A percentile compares a stretch with the other conserved stretches of the same genome.
These are phyloP conservation scores for Phytophthora fragariaefolia DNA, from an alignment of 352 stramenopile species.

Conservation along the genomic window DNA sequence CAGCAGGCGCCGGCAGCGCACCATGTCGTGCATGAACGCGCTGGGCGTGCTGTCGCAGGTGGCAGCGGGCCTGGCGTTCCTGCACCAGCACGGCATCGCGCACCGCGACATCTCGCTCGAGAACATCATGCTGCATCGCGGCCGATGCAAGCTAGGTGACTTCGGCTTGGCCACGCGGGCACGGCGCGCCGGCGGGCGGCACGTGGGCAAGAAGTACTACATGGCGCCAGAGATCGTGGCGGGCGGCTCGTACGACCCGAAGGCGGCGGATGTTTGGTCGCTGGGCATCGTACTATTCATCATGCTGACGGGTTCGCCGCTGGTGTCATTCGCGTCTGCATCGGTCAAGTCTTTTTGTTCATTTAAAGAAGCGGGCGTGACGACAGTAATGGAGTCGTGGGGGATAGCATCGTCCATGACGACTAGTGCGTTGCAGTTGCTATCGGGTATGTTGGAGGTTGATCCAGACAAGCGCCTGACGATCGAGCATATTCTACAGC, in stretches of 20 bases:
- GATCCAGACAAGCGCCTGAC: not conserved
- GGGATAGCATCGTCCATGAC: not conserved
- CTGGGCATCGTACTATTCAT: constrained; percentile 5
- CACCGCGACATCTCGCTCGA: constrained; percentile 63
- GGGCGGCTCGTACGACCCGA: not conserved
- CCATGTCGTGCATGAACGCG: constrained; percentile 20
- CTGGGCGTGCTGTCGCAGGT: constrained; percentile 39
- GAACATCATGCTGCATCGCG: constrained; percentile 48
- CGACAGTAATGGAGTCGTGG: not conserved
- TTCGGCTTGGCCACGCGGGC: constrained; percentile 48
- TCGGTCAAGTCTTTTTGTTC: not conserved
- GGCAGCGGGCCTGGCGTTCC: constrained; percentile 24
- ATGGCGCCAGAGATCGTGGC: constrained; percentile 94
- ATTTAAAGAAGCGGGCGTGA: not conserved
- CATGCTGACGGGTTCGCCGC: not conserved
- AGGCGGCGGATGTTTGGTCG: constrained; percentile 3
- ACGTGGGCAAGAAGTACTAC: constrained; percentile 93
- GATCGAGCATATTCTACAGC: not conserved
- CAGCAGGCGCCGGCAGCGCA: constrained; percentile 8
- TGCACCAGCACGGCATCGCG: constrained; percentile 37
- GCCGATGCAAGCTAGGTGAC: constrained; percentile 53
- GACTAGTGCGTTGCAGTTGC: not conserved
- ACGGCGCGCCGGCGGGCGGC: too few species aligned
- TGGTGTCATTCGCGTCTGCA: not conserved
- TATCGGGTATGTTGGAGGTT: constrained; percentile 3